Evolutionary conservation across 768 basidiomycete genomes (phyloP).

Genomic region (Suillus discolor): DNA sequence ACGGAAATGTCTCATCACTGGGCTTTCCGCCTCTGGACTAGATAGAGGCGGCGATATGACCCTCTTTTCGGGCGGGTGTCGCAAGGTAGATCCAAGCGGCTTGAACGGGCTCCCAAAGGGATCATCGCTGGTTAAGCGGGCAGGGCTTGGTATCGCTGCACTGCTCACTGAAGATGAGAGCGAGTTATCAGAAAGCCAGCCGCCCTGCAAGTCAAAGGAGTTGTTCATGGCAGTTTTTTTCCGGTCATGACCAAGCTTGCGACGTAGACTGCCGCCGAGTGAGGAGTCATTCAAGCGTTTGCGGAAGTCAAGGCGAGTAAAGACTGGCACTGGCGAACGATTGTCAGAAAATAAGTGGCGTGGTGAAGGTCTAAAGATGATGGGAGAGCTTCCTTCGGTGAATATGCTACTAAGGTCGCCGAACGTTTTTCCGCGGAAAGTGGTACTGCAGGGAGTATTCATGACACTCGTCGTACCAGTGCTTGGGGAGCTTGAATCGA

Average conservation of each 20-base stretch:
- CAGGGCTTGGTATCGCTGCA: slow-evolving; percentile 23
- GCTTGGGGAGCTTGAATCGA: slow-evolving; percentile 33
- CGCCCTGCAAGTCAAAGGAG: slow-evolving; percentile 24
- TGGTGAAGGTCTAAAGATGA: slow-evolving; percentile 45
- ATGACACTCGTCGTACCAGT: slow-evolving; percentile 31
- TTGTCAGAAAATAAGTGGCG: slow-evolving; percentile 41
- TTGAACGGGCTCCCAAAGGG: slow-evolving; percentile 52
- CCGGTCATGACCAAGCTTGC: slow-evolving; percentile 28
- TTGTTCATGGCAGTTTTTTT: slow-evolving; percentile 32
- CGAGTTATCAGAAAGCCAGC: slow-evolving; percentile 35
- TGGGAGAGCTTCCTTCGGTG: slow-evolving; percentile 32
- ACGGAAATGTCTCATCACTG: slow-evolving; percentile 42
- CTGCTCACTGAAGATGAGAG: slow-evolving; percentile 25
- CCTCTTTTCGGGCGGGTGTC: slow-evolving; percentile 12
- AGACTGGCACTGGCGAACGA: slow-evolving; percentile 34
- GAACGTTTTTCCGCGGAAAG: slow-evolving; percentile 28
- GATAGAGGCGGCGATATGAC: slow-evolving; percentile 21
- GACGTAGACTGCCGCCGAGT: slow-evolving; percentile 34
- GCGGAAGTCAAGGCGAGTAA: slow-evolving; percentile 34
- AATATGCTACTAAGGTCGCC: slow-evolving; percentile 24
- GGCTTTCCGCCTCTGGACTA: slow-evolving; percentile 48
- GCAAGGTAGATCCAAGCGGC: slow-evolving; percentile 23
- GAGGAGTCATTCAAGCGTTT: slow-evolving; percentile 51
- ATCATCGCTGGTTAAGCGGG: slow-evolving; percentile 38
- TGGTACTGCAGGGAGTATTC: slow-evolving; percentile 30